phyloP scores from a whole-genome alignment of 805 yeast species.

The Candida boleticola region DNA sequence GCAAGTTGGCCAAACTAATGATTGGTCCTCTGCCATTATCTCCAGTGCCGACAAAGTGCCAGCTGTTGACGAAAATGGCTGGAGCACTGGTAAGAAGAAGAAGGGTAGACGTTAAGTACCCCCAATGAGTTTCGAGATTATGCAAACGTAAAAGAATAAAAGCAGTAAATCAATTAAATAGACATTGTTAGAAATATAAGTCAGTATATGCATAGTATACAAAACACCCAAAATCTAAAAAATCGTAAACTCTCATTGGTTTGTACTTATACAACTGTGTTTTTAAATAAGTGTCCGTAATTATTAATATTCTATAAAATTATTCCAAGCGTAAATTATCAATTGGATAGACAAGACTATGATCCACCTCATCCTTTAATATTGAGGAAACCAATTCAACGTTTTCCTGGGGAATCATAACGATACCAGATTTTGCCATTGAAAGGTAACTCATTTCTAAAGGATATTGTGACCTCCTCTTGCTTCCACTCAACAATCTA shows the following conservation, averaged over 20 bases:
- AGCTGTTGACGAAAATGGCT: slow-evolving; percentile 44
- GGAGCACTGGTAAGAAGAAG: slow-evolving; percentile 45
- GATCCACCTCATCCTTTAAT: slow-evolving; percentile 8
- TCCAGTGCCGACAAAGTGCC: slow-evolving; percentile 37
- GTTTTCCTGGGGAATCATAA: slow-evolving; percentile 56
- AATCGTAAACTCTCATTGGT: no score
- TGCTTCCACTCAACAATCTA: slow-evolving; percentile 36
- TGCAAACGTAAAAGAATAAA: no score
- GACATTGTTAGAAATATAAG: no score
- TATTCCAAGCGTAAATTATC: slow-evolving; percentile 5
- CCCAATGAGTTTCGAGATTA: no score
- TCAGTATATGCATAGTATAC: no score
- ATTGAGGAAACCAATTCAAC: slow-evolving; percentile 29
- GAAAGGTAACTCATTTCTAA: slow-evolving; percentile 59
- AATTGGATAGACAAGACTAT: not conserved
- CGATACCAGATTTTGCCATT: slow-evolving; percentile 58
- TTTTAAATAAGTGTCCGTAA: no score
- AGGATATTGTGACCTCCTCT: slow-evolving; percentile 9
- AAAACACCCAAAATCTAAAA: no score
- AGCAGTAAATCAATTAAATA: no score
- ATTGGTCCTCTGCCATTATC: slow-evolving; percentile 72
- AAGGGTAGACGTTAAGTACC: slow-evolving; percentile 22
- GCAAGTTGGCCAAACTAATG: slow-evolving; percentile 34
- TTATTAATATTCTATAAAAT: no score
- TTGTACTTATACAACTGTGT: no score